A percentile compares a stretch with the other conserved stretches of the same genome.
phyloP scores from a whole-genome alignment of 2,329 filamentous ascomycete species.

The Colletotrichum phormii region DNA sequence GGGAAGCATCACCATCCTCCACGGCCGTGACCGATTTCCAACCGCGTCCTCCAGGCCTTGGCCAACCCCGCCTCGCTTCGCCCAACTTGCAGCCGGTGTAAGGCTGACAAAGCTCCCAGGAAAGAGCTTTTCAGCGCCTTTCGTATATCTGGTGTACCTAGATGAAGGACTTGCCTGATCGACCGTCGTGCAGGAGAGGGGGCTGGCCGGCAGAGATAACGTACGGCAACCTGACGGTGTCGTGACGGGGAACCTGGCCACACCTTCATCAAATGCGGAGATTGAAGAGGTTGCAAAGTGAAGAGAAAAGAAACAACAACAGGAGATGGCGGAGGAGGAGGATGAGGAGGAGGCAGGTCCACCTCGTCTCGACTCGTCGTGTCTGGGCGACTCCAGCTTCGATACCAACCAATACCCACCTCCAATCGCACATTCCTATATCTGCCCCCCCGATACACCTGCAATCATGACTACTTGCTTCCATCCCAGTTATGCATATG shows the following conservation, averaged over 20 bases:
- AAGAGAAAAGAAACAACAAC: conserved; percentile 25
- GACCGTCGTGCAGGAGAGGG: conserved; percentile 9
- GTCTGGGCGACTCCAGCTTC: background rate
- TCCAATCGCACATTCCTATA: conserved; percentile 10
- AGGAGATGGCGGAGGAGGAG: conserved; percentile 3
- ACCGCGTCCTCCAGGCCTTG: background rate
- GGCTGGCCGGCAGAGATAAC: conserved; percentile 12
- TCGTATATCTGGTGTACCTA: background rate
- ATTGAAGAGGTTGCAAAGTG: conserved; percentile 5
- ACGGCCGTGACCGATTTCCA: conserved; percentile 5
- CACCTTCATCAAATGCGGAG: background rate
- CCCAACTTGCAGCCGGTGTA: conserved; percentile 24
- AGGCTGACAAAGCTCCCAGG: background rate
- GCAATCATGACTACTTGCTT: conserved; percentile 24
- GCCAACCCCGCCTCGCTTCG: conserved; percentile 9
- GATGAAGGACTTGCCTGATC: background rate
- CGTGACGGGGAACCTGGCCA: conserved; percentile 3
- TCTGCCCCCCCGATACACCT: conserved; percentile 8
- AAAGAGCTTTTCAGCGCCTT: conserved; percentile 1
- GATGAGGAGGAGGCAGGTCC: conserved; percentile 1
- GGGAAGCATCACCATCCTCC: background rate
- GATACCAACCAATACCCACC: conserved; percentile 1
- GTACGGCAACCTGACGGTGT: conserved; percentile 9
- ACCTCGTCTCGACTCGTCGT: background rate
- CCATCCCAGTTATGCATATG: conserved; percentile 20